phyloP scores from a whole-genome alignment of 2,329 filamentous ascomycete species.

The Rutstroemia sp. region DNA sequence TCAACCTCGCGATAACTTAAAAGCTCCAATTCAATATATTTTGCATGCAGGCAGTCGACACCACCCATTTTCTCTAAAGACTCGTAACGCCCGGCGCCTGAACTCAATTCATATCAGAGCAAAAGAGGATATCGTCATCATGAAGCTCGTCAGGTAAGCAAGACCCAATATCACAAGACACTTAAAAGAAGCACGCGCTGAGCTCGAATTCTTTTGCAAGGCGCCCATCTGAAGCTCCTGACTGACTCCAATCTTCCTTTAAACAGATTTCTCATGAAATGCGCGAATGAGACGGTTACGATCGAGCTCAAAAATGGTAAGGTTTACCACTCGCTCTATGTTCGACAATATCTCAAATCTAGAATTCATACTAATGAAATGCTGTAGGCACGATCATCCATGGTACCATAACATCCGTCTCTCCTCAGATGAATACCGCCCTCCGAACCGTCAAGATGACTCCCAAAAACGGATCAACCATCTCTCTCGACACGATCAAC shows the following conservation, averaged over 20 bases:
- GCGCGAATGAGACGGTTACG: slow-evolving; percentile 95
- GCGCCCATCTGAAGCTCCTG: slow-evolving; percentile 31
- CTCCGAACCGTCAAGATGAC: slow-evolving; percentile 97
- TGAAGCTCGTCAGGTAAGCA: slow-evolving; percentile 95
- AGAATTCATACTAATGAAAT: not conserved
- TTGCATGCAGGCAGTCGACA: not conserved
- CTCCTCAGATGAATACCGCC: slow-evolving; percentile 97
- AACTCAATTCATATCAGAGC: not conserved
- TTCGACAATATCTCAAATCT: not conserved
- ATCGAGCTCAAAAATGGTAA: slow-evolving; percentile 97
- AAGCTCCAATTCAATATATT: slow-evolving; percentile 7
- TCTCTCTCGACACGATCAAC: slow-evolving; percentile 91
- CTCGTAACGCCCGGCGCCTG: not conserved
- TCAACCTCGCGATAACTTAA: slow-evolving; percentile 3
- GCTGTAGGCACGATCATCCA: slow-evolving; percentile 83
- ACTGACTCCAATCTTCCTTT: slow-evolving; percentile 21
- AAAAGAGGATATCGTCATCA: slow-evolving; percentile 40
- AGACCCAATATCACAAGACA: slow-evolving; percentile 16
- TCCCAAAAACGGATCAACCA: slow-evolving; percentile 74
- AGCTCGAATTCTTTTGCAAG: slow-evolving; percentile 36
- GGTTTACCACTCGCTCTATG: not conserved
- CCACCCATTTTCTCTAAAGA: not conserved
- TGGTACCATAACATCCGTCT: slow-evolving; percentile 93
- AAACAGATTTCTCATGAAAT: slow-evolving; percentile 95
- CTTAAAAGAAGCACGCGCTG: slow-evolving; percentile 34